Base-by-base conservation (phyloP, 1,284 basidiomycete species). In the Cutaneotrichosporon sp. region DNA sequence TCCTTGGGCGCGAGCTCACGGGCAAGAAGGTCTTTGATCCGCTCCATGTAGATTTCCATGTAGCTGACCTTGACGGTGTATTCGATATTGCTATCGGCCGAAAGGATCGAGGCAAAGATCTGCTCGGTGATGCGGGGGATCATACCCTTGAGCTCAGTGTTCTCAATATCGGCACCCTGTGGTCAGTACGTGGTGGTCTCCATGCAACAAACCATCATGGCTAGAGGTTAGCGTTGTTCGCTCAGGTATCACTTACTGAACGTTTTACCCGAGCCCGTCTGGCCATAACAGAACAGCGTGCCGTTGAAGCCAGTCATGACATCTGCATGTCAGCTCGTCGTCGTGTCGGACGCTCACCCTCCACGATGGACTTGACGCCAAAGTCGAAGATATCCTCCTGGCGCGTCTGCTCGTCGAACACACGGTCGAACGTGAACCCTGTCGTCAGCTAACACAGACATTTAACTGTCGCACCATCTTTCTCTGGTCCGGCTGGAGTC, bases 11-110 rank as follows among this genome's bases (percentile, higher is more conserved):
- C 15, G 5, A 4, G 82, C 91, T 73, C 75, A 97, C 93, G 96
- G 54, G 92, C 88, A 52, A 99, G 81, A 56, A 99, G 77, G 80
- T 99, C 96, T 54, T 94, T 84, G 65, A 99, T 93, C 62, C 86
- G 84, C 77, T 99, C 96, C 70, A 98, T 83, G 77, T 99, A 99
- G 62, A 99, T 98, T 76, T 99, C 96, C 92, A 99, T 97, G 76
- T 98, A 99, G 35, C 92, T 97, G 51, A 98, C 96, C 78, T 99
- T 99, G 74, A 99, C 96, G 54, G 97, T 84, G 74, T 98, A 99
- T 75, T 99, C 96, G 59, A 98, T 80, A 72, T 91, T 90, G 38
- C 90, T 83, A 65, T 97, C 94, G 52, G 93, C 96, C 64, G 90
- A 84, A 61, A 96, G 85, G 73, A 99, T 99, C 51, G 90, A 92